phyloP scores from a whole-genome alignment of 176 grass and related monocot genomes.

The Alloteropsis semialata region DNA sequence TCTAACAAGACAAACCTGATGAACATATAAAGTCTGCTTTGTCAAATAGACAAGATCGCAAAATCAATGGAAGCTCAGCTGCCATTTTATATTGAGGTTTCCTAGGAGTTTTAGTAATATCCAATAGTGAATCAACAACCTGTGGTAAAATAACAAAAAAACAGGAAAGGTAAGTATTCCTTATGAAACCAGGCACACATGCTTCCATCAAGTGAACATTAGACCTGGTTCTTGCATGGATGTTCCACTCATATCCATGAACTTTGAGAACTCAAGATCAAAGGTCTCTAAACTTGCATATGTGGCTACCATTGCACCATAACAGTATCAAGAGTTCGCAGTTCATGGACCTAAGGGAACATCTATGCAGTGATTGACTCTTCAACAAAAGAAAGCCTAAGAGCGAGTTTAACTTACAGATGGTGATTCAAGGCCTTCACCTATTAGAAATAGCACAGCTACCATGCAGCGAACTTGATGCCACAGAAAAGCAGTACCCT shows the following conservation, averaged over 20 bases:
- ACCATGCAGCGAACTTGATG: slow-evolving; percentile 99
- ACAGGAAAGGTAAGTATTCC: slow-evolving; percentile 15
- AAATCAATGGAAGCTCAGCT: slow-evolving; percentile 75
- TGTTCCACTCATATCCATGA: neutral
- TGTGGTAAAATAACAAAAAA: slow-evolving; percentile 41
- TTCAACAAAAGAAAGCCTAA: slow-evolving; percentile 19
- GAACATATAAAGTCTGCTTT: slow-evolving; percentile 69
- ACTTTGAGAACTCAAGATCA: neutral
- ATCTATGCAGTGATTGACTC: neutral
- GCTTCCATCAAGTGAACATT: neutral
- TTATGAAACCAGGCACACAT: slow-evolving; percentile 18
- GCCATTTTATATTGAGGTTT: slow-evolving; percentile 99
- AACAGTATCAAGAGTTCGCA: neutral
- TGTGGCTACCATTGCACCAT: neutral
- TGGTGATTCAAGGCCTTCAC: slow-evolving; percentile 77
- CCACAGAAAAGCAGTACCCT: slow-evolving; percentile 92
- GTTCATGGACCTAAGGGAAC: slow-evolving; percentile 4
- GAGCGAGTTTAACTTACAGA: slow-evolving; percentile 56
- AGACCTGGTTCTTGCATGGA: neutral
- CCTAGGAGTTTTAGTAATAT: slow-evolving; percentile 58
- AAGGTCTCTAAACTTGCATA: neutral
- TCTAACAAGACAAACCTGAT: slow-evolving; percentile 55
- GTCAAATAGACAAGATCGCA: slow-evolving; percentile 75
- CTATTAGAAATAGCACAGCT: slow-evolving; percentile 87
- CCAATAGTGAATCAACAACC: slow-evolving; percentile 83